Evolutionary conservation across 2,329 filamentous ascomycete species (phyloP), one percentile per base, ranked within the genome.

Genomic region (Apiospora marii): DNA sequence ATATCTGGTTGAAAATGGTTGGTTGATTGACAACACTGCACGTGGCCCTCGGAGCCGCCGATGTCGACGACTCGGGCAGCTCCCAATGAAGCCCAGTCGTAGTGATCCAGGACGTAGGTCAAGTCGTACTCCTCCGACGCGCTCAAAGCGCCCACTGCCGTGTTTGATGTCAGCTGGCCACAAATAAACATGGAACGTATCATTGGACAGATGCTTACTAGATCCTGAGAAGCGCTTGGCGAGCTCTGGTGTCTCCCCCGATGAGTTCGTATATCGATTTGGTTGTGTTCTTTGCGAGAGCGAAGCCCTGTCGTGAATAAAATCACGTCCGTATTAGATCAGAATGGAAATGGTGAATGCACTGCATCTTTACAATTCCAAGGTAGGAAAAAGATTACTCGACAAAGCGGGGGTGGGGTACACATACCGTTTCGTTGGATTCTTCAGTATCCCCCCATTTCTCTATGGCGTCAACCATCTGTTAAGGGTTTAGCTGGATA

Each of bases 1-100:
- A 30, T 30, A 30, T 30, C 27, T 30, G 27, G 27, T 30, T 30
- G 27, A 30, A 30, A 30, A 30, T 30, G 27, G 27, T 30, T 30
- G 27, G 27, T 30, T 30, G 4, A 30, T 30, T 30, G 2, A 4
- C 27, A 30, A 30, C 27, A 30, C 27, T 30, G 27, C 8, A n/a
- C n/a, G n/a, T 89, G 88, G 0, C 90, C 90, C 70, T 88, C 87
- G 24, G 86, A 88, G 2, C 90, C 90, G 13, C 90, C 90, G 14
- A 90, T 76, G 70, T 92, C 89, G 5, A 92, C 88, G 51, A 92
- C 80, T 0, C 83, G 88, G 3, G 86, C 89, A 8, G 5, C 3
- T 10, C 68, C 68, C 41, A 70, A 48, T 6, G 68, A 70, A 19
- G 46, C 46, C 68, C 68, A 70, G 41, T 85, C 86, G 51, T 88